A percentile compares a stretch with the other conserved stretches of the same genome.
These are phyloP conservation scores for Sporobolomyces roseus DNA, from an alignment of 768 basidiomycete genomes.

Conservation along the genomic window DNA sequence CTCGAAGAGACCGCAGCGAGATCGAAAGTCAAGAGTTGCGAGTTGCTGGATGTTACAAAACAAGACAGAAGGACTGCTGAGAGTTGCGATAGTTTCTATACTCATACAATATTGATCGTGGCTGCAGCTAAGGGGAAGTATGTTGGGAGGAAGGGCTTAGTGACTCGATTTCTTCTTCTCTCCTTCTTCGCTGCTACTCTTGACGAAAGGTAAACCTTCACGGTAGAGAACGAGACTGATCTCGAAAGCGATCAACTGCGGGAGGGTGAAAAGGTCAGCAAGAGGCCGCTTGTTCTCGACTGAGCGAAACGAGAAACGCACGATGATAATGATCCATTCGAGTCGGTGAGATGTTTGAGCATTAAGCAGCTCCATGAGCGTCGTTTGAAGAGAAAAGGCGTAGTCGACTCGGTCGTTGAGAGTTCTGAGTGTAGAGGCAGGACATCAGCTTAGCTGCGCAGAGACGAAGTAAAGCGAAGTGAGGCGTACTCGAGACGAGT, in stretches of 20 bases:
- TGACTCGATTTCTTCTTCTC: background rate
- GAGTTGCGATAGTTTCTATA: too few relatives aligned
- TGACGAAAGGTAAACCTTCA: slow-evolving; percentile 34
- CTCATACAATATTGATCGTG: too few relatives aligned
- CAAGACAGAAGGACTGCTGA: too few relatives aligned
- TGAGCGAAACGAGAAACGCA: slow-evolving; percentile 54
- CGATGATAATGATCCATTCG: slow-evolving; percentile 89
- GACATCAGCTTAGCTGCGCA: background rate
- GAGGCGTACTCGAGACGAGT: slow-evolving; percentile 58
- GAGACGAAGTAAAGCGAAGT: background rate
- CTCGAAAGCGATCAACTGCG: slow-evolving; percentile 39
- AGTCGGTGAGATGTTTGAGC: slow-evolving; percentile 91
- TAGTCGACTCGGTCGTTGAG: slow-evolving; percentile 48
- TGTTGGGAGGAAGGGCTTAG: too few relatives aligned
- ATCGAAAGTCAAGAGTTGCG: too few relatives aligned
- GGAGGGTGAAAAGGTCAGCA: background rate
- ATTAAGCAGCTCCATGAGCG: slow-evolving; percentile 78
- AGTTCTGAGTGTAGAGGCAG: slow-evolving; percentile 4
- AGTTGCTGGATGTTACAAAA: too few relatives aligned
- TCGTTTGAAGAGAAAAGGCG: slow-evolving; percentile 70
- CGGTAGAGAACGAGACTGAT: slow-evolving; percentile 40
- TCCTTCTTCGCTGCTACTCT: background rate
- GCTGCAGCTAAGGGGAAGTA: too few relatives aligned
- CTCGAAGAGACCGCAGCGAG: too few relatives aligned
- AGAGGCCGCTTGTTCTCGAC: background rate